phyloP scores from a whole-genome alignment of 108 stramenopile genomes.

The Nannochloropsis gaditana region DNA sequence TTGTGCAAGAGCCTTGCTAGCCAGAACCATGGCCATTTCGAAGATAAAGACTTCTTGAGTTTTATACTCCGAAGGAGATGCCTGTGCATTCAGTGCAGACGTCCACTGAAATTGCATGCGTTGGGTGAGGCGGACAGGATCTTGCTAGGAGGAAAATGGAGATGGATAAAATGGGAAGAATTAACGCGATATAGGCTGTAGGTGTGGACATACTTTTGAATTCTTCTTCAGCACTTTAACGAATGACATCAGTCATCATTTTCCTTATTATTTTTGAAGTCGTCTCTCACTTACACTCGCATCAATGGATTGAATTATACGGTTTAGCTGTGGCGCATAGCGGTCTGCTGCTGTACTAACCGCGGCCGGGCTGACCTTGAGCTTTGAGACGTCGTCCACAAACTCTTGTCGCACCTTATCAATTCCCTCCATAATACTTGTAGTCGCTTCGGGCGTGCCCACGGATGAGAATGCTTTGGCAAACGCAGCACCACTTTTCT shows the following conservation, averaged over 20 bases:
- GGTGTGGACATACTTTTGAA: too few species aligned
- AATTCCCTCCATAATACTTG: background rate
- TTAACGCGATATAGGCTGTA: too few species aligned
- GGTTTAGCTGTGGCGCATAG: background rate
- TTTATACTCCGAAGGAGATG: background rate
- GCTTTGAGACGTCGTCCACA: constrained; percentile 6
- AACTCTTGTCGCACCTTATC: background rate
- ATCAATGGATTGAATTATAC: constrained; percentile 13
- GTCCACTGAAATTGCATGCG: constrained; percentile 19
- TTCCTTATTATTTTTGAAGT: too few species aligned
- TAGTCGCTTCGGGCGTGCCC: background rate
- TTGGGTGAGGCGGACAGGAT: background rate
- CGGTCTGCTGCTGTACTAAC: constrained; percentile 1
- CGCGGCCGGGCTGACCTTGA: background rate
- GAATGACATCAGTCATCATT: too few species aligned
- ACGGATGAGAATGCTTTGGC: background rate
- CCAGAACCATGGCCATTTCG: constrained; percentile 4
- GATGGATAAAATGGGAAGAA: background rate
- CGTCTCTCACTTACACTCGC: background rate
- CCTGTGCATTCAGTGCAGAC: background rate
- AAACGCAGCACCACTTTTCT: background rate
- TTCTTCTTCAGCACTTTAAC: too few species aligned
- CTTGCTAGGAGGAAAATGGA: background rate
- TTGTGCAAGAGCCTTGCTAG: background rate
- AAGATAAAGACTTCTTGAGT: constrained; percentile 16